These are phyloP conservation scores for Ramularia endophylla DNA, from an alignment of 2,329 filamentous ascomycete species.

Conservation along the genomic window DNA sequence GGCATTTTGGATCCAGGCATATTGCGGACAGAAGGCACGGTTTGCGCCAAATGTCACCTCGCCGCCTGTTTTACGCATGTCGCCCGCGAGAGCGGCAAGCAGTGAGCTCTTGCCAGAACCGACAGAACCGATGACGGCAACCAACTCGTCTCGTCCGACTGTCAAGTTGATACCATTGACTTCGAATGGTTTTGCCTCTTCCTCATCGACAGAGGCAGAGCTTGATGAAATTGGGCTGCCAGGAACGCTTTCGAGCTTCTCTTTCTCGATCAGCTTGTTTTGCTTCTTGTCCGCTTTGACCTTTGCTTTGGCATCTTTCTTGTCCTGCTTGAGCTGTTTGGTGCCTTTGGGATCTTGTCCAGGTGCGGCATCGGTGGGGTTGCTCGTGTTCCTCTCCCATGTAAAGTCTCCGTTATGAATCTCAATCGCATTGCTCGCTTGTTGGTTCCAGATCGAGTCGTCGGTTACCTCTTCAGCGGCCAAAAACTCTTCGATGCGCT, in stretches of 20 bases:
- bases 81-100: slow-evolving; percentile 80
- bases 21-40: slow-evolving; percentile 89
- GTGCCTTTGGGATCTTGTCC: slow-evolving; percentile 26
- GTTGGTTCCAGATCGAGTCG: slow-evolving; percentile 53
- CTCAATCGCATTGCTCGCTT: slow-evolving; percentile 55
- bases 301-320: slow-evolving; percentile 38
- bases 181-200: slow-evolving; percentile 62
- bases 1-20: slow-evolving; percentile 95
- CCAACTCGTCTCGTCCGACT: slow-evolving; percentile 67
- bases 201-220: slow-evolving; percentile 48
- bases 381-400: slow-evolving; percentile 66
- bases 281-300: slow-evolving; percentile 34
- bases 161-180: slow-evolving; percentile 62
- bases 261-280: slow-evolving; percentile 30
- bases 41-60: slow-evolving; percentile 70
- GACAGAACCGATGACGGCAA: slow-evolving; percentile 83
- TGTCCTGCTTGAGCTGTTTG: slow-evolving; percentile 39
- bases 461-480: slow-evolving; percentile 79
- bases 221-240: slow-evolving; percentile 17
- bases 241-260: slow-evolving; percentile 16
- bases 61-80: slow-evolving; percentile 81
- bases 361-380: slow-evolving; percentile 33
- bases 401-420: slow-evolving; percentile 72
- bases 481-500: slow-evolving; percentile 82
- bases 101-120: slow-evolving; percentile 88